phyloP scores from a whole-genome alignment of 176 grass and related monocot species.

The Rhynchospora tenuis region DNA sequence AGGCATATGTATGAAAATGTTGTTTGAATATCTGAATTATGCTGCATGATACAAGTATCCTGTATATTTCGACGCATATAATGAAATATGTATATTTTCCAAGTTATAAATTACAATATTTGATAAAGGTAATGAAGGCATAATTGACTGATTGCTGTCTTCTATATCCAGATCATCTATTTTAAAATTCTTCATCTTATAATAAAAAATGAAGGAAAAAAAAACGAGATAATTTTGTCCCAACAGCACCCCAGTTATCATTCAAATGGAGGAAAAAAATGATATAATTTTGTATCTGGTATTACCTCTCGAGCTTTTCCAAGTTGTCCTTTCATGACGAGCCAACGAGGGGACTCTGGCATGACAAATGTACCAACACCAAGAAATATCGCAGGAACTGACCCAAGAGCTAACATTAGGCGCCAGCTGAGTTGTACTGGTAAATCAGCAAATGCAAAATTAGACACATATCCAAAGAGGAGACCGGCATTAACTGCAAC shows the following conservation, averaged over 20 bases:
- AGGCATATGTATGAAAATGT: too few species aligned
- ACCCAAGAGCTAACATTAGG: conserved; percentile 26
- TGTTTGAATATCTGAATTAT: too few species aligned
- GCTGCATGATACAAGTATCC: neutral
- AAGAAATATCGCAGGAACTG: conserved; percentile 16
- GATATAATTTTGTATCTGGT: too few species aligned
- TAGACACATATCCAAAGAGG: conserved; percentile 31
- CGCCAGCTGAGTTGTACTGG: conserved; percentile 34
- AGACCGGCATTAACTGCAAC: conserved; percentile 17
- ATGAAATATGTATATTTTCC: neutral
- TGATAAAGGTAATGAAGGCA: neutral
- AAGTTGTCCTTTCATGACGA: conserved; percentile 40
- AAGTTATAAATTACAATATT: neutral
- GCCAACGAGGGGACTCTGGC: conserved; percentile 66
- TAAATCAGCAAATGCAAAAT: conserved; percentile 30
- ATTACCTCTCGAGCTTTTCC: conserved; percentile 22
- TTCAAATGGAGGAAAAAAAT: neutral
- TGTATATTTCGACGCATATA: neutral
- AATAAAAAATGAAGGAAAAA: too few species aligned
- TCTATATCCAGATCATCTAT: too few species aligned
- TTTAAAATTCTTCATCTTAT: too few species aligned
- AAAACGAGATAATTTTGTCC: too few species aligned
- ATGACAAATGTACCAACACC: conserved; percentile 24
- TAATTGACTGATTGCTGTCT: too few species aligned
- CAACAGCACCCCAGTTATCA: neutral